Conservation (phyloP, 345 rosid species). For the Noccaea caerulescens region DNA sequence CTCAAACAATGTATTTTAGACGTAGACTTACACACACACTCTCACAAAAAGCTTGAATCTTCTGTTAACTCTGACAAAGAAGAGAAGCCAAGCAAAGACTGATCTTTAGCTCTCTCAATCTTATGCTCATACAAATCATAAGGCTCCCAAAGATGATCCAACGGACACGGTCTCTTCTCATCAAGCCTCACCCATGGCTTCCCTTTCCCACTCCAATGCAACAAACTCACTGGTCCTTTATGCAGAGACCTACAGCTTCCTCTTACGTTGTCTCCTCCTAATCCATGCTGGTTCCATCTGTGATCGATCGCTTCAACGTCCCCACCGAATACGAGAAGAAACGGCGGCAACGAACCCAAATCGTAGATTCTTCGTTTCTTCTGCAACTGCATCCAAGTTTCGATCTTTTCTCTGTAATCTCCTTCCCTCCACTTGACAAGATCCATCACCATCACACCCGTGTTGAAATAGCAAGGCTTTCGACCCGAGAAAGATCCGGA, state of each 20-base stretch:
- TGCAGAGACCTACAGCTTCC: slow-evolving; percentile 85
- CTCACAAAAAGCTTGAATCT: slow-evolving; percentile 52
- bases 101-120: slow-evolving; percentile 37
- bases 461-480: slow-evolving; percentile 88
- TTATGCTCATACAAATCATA: slow-evolving; percentile 63
- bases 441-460: slow-evolving; percentile 98
- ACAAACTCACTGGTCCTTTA: slow-evolving; percentile 85
- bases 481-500: slow-evolving; percentile 62
- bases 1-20: slow-evolving; percentile 15
- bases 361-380: slow-evolving; percentile 76
- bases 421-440: slow-evolving; percentile 79
- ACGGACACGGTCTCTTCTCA: slow-evolving; percentile 68
- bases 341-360: slow-evolving; percentile 92
- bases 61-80: slow-evolving; percentile 42
- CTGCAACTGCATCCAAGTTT: slow-evolving; percentile 90
- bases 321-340: slow-evolving; percentile 79
- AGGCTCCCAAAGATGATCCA: slow-evolving; percentile 83
- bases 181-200: slow-evolving; percentile 95
- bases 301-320: slow-evolving; percentile 81
- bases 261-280: slow-evolving; percentile 90
- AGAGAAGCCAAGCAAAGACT: slow-evolving; percentile 40
- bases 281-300: slow-evolving; percentile 94
- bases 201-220: slow-evolving; percentile 99
- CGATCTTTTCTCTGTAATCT: slow-evolving; percentile 63
- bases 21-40: slow-evolving; percentile 8